Base-by-base conservation (phyloP, 108 stramenopile genomes). In the Conticribra weissflogii region DNA sequence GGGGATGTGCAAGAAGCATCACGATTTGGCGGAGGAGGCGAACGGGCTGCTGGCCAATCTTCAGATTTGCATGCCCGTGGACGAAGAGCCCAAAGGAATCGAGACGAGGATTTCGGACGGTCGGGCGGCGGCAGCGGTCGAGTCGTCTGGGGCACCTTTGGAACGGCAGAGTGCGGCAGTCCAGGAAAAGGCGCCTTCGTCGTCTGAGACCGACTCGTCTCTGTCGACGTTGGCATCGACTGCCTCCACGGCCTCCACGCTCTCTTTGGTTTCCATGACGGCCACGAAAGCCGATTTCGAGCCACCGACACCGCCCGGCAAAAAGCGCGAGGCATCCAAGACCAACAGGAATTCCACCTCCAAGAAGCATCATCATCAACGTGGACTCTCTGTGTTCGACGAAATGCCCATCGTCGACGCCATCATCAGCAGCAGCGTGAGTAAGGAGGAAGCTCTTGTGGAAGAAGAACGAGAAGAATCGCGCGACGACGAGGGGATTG, bases 1-100 rank as follows among this genome's bases (percentile, higher is more conserved):
- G 25, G 80, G 80, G 14, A 77, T 77, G 69, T 81, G 80, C 53
- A 81, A 81, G 71, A 81, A 81, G 63, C 80, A 81, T 19, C 55
- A 81, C 48, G 80, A 81, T 58, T n/a, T 71, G 63, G 60, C 61
- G 36, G 50, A 53, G 63, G 80, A 78, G 17, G 69, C 69, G 18
- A 54, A 59, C 32, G 69, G 70, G 7, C 30, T 71, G 59, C 19
- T 78, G 59, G 77, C 63, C n/a, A 62, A 29, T 15, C 18, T 66
- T 21, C 52, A 52, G 3, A 51, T 52, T 5, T 66, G 71, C 44
- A 44, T 60, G 29, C 36, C 51, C 23, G 59, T 15, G 63, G 45
- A 25, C 25, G 62, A 63, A 53, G 21, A 25, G 53, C 48, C 44
- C 44, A 45, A 14, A 14, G 44, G n/a, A n/a, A n/a, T n/a, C n/a